phyloP scores from a whole-genome alignment of 805 yeast genomes.

The Wickerhamomyces chaumierensis region DNA sequence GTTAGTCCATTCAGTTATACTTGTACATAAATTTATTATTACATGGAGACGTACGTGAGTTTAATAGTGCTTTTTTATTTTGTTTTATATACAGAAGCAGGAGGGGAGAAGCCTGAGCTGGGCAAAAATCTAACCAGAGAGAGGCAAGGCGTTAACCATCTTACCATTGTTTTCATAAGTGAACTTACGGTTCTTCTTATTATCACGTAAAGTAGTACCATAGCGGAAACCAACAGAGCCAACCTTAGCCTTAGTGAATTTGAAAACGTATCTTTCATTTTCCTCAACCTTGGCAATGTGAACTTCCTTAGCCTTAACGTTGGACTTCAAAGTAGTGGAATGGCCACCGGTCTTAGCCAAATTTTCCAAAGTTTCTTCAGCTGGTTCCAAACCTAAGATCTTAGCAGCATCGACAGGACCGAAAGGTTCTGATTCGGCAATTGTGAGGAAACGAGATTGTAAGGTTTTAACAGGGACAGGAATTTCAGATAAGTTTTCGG shows the following conservation, averaged over 20 bases:
- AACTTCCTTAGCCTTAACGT: constrained; percentile 23
- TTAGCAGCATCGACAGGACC: constrained; percentile 94
- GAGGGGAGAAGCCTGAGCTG: too few species aligned
- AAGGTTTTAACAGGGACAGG: constrained; percentile 80
- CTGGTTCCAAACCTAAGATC: constrained; percentile 78
- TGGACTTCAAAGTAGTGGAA: constrained; percentile 22
- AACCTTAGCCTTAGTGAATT: constrained; percentile 65
- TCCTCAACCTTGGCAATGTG: constrained; percentile 32
- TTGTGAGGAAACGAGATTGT: constrained; percentile 72
- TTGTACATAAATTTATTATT: too few species aligned
- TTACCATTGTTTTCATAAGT: constrained; percentile 62
- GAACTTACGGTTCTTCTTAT: constrained; percentile 69
- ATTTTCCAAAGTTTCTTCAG: constrained; percentile 61
- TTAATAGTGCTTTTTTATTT: too few species aligned
- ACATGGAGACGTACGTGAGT: too few species aligned
- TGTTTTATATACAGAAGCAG: background rate
- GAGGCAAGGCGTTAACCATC: constrained; percentile 23
- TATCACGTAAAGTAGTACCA: constrained; percentile 84
- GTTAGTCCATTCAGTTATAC: too few species aligned
- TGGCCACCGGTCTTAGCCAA: constrained; percentile 50
- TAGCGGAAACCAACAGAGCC: constrained; percentile 87
- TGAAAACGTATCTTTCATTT: constrained; percentile 55
- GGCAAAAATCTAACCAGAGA: constrained; percentile 16
- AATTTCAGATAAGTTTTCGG: constrained; percentile 86
- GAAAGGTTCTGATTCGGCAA: constrained; percentile 91